Evolutionary conservation across 768 basidiomycete species (phyloP).

Genomic region (Suillus variegatus): DNA sequence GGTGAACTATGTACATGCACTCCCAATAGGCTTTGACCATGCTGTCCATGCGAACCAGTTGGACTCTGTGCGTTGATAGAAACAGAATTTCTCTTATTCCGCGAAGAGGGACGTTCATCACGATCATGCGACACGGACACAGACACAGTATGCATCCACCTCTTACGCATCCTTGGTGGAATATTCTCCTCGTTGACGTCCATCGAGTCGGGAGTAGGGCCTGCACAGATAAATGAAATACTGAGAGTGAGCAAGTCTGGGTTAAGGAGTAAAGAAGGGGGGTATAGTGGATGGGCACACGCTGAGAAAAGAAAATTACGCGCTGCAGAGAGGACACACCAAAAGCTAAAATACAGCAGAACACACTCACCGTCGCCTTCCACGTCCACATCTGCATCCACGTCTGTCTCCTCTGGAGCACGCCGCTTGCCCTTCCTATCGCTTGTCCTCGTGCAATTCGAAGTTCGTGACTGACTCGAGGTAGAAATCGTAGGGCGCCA

Average conservation of each 20-base stretch:
- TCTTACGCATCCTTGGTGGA: conserved; percentile 67
- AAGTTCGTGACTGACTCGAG: neutral
- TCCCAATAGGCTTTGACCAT: neutral
- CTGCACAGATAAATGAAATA: neutral
- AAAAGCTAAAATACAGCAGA: neutral
- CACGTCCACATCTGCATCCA: conserved; percentile 19
- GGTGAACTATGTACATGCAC: neutral
- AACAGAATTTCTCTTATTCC: neutral
- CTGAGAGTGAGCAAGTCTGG: neutral
- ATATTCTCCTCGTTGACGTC: conserved; percentile 38
- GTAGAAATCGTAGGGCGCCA: neutral
- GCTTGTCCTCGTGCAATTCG: neutral
- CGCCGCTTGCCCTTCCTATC: conserved; percentile 31
- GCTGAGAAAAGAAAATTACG: neutral
- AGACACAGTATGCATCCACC: conserved; percentile 30
- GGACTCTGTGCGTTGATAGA: neutral
- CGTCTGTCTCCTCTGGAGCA: conserved; percentile 6
- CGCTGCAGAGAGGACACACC: neutral
- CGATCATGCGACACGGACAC: neutral
- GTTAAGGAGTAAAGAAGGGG: no score
- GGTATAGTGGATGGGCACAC: neutral
- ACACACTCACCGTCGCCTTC: conserved; percentile 22
- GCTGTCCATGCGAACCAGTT: neutral
- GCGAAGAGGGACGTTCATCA: neutral
- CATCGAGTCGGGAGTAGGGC: conserved; percentile 14